Evolutionary conservation across 495 filamentous ascomycete genomes (phyloP).

Genomic region (Staphylotrichum longicolle): DNA sequence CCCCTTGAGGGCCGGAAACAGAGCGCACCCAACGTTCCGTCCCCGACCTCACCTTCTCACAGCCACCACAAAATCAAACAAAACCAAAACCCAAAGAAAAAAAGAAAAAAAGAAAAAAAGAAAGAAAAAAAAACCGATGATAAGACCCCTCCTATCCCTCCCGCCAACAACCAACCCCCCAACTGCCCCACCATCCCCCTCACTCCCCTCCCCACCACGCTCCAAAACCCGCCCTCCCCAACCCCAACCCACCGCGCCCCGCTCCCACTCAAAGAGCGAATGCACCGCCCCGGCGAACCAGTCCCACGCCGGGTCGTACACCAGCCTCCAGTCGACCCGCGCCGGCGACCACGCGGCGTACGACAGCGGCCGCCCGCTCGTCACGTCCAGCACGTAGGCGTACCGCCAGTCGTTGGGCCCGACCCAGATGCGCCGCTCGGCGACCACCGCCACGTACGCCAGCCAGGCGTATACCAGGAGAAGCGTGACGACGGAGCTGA

Average conservation of each 20-base stretch:
- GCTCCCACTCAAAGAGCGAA: neutral
- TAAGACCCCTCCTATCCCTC: neutral
- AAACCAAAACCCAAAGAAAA: too few species aligned
- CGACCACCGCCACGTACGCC: conserved; percentile 21
- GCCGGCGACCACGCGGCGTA: conserved; percentile 21
- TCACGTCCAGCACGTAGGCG: conserved; percentile 21
- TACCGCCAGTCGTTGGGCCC: conserved; percentile 21
- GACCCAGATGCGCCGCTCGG: conserved; percentile 26
- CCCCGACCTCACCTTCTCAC: too few species aligned
- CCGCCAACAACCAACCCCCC: conserved; percentile 1
- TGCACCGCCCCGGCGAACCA: conserved; percentile 5
- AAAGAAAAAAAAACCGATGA: neutral
- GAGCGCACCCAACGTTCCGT: too few species aligned
- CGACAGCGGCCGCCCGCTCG: conserved; percentile 1
- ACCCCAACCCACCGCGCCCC: neutral
- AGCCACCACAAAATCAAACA: too few species aligned
- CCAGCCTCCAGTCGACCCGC: conserved; percentile 22
- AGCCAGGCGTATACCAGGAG: conserved; percentile 10
- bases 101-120: too few species aligned
- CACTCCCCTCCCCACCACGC: neutral
- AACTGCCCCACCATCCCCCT: neutral
- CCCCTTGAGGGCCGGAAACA: too few species aligned
- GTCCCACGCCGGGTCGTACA: conserved; percentile 7
- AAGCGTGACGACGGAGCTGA: conserved; percentile 9
- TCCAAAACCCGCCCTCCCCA: neutral